Evolutionary conservation across 2,329 filamentous ascomycete genomes (phyloP).

Genomic region (Fusarium penzigii): DNA sequence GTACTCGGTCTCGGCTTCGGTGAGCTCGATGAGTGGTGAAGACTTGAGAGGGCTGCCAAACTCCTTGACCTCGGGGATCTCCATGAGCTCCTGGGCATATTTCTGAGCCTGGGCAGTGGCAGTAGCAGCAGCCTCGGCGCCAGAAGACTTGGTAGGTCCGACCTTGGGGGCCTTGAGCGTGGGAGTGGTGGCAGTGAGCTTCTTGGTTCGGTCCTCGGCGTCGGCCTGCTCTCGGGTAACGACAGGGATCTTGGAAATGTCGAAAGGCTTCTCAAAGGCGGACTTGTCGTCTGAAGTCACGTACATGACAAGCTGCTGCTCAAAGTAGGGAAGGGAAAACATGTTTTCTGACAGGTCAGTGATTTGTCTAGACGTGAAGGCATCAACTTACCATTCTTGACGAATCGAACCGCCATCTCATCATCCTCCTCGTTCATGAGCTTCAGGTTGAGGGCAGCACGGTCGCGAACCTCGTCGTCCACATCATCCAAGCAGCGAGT

Average conservation of each 20-base stretch:
- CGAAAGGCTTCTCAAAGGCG: conserved; percentile 83
- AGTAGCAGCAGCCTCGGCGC: conserved; percentile 73
- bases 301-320: conserved; percentile 97
- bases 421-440: conserved; percentile 93
- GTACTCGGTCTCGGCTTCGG: conserved; percentile 96
- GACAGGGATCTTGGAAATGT: conserved; percentile 85
- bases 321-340: conserved; percentile 91
- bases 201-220: conserved; percentile 95
- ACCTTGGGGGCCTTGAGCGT: conserved; percentile 91
- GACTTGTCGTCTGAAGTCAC: conserved; percentile 89
- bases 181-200: conserved; percentile 88
- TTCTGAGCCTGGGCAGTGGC: conserved; percentile 82
- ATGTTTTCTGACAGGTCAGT: conserved; percentile 69
- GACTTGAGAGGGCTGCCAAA: conserved; percentile 94
- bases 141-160: conserved; percentile 71
- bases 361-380: not conserved
- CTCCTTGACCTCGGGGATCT: conserved; percentile 86
- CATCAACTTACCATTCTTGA: conserved; percentile 74
- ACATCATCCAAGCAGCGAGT: conserved; percentile 94
- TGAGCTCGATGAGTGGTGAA: conserved; percentile 81
- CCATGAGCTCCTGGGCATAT: conserved; percentile 82
- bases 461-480: conserved; percentile 95
- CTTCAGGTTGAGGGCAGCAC: conserved; percentile 87
- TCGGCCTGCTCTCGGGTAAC: conserved; percentile 95
- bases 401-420: conserved; percentile 80